Percentiles rank a stretch among this genome's conserved stretches.
phyloP scores from a whole-genome alignment of 2,329 filamentous ascomycete species.

The Dichotomopilus funicola region DNA sequence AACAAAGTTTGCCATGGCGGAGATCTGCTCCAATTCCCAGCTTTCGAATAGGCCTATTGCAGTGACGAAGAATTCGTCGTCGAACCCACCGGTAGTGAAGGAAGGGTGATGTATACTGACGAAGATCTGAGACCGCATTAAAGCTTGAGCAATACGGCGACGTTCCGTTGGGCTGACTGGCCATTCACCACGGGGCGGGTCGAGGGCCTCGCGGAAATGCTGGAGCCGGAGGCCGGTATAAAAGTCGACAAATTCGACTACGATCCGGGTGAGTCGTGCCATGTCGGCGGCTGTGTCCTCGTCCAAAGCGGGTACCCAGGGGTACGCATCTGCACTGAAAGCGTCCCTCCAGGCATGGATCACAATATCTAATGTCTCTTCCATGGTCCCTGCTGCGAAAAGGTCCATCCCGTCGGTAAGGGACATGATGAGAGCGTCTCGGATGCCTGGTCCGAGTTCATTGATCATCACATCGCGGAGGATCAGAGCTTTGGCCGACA shows the following conservation, averaged over 20 bases:
- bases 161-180: background rate
- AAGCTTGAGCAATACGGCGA: conserved; percentile 4
- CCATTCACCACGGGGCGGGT: background rate
- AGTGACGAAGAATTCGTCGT: background rate
- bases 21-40: conserved; percentile 5
- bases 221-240: background rate
- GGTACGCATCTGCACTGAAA: background rate
- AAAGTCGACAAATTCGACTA: background rate
- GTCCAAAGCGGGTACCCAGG: background rate
- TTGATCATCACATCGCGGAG: background rate
- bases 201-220: background rate
- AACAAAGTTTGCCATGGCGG: background rate
- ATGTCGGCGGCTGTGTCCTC: background rate
- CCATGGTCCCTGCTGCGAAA: background rate
- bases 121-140: background rate
- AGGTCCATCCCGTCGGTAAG: background rate
- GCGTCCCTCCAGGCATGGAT: background rate
- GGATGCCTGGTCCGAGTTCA: conserved; percentile 4
- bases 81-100: background rate
- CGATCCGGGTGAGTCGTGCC: background rate
- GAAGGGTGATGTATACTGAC: background rate
- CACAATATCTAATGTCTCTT: background rate
- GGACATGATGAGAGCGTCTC: conserved; percentile 1
- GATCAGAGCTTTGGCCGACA: background rate
- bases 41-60: background rate